Conservation (phyloP, 768 basidiomycete genomes). For the Asterophora parasitica region DNA sequence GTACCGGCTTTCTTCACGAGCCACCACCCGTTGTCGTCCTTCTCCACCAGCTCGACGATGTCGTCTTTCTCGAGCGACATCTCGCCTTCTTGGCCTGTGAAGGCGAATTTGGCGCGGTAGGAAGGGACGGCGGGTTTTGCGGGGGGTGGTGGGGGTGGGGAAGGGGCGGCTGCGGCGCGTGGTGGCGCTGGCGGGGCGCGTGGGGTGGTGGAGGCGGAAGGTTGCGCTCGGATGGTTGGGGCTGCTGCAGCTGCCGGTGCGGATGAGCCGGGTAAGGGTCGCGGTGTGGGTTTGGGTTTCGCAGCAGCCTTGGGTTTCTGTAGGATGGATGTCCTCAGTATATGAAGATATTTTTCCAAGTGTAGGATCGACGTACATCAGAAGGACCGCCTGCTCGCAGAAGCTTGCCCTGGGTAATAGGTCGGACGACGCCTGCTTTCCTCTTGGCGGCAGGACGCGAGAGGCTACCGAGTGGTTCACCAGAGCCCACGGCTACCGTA, state of each 20-base stretch:
- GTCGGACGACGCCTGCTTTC: conserved; percentile 81
- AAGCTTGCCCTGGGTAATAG: conserved; percentile 81
- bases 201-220: conserved; percentile 24
- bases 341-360: neutral
- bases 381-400: conserved; percentile 75
- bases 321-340: conserved; percentile 4
- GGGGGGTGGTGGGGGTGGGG: conserved; percentile 48
- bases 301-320: conserved; percentile 49
- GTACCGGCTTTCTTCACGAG: conserved; percentile 75
- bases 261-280: conserved; percentile 60
- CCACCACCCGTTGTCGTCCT: conserved; percentile 98
- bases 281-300: conserved; percentile 56
- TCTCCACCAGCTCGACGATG: conserved; percentile 84
- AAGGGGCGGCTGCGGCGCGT: conserved; percentile 29
- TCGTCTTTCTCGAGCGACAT: conserved; percentile 89
- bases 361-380: conserved; percentile 31
- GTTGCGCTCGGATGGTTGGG: conserved; percentile 23
- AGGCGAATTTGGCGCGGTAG: conserved; percentile 90
- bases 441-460: conserved; percentile 83
- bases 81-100: conserved; percentile 90
- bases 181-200: conserved; percentile 34
- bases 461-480: conserved; percentile 76
- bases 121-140: conserved; percentile 62
- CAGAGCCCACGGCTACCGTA: conserved; percentile 80
- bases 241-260: conserved; percentile 30